Percentiles rank a stretch among this genome's conserved stretches.
Conservation (phyloP, 106 monocot genomes). For the Narthecium ossifragum region DNA sequence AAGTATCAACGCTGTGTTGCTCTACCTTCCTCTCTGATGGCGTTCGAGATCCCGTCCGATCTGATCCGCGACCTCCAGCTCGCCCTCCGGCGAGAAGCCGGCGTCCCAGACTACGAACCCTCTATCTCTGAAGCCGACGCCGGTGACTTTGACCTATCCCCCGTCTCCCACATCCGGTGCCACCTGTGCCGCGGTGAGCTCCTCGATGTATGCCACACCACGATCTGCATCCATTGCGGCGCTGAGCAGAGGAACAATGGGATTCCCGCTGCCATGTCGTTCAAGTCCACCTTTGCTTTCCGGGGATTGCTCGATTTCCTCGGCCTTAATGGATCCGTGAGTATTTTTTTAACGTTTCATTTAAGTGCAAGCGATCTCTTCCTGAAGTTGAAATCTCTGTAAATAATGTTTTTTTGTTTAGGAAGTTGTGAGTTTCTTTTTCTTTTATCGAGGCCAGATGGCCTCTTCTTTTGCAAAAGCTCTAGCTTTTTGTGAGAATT, state of each 20-base stretch:
- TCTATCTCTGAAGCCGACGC: constrained; percentile 34
- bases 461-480: no score
- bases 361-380: no score
- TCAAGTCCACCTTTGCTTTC: constrained; percentile 44
- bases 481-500: no score
- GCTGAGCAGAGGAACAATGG: constrained; percentile 28
- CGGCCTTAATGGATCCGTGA: constrained; percentile 76
- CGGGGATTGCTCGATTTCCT: constrained; percentile 55
- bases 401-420: no score
- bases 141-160: constrained; percentile 30
- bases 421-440: no score
- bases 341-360: no score
- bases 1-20: no score
- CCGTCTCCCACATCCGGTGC: constrained; percentile 35
- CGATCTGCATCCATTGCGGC: constrained; percentile 63
- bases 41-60: constrained; percentile 44
- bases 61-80: constrained; percentile 48
- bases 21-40: no score
- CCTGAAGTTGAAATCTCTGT: no score
- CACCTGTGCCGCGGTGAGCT: constrained; percentile 40
- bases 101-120: constrained; percentile 32
- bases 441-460: no score
- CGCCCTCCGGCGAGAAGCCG: constrained; percentile 35
- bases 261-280: constrained; percentile 29
- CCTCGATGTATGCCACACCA: constrained; percentile 38